phyloP scores from a whole-genome alignment of 805 yeast species.

The Yamadazyma ubonensis region DNA sequence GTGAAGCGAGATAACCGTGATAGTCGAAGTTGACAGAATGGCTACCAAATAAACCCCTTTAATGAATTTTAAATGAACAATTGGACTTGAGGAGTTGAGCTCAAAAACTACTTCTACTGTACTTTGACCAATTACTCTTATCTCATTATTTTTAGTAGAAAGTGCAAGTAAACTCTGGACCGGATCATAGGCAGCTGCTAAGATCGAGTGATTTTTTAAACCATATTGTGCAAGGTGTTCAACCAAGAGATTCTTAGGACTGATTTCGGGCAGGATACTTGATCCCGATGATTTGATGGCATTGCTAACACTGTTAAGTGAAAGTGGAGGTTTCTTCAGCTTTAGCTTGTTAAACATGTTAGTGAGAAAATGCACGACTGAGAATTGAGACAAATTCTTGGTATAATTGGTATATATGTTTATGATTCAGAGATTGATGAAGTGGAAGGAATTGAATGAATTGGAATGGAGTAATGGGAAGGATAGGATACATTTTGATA shows the following conservation, averaged over 20 bases:
- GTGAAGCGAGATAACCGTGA: slow-evolving; percentile 70
- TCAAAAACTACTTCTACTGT: slow-evolving; percentile 70
- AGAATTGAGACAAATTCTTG: neutral
- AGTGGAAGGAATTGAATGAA: no score
- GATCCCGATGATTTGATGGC: slow-evolving; percentile 35
- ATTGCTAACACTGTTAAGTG: slow-evolving; percentile 41
- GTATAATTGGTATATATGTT: no score
- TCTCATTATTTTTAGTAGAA: slow-evolving; percentile 65
- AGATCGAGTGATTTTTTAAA: slow-evolving; percentile 55
- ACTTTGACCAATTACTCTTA: slow-evolving; percentile 82
- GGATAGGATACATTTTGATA: neutral
- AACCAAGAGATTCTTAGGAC: slow-evolving; percentile 28
- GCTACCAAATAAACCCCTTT: slow-evolving; percentile 82
- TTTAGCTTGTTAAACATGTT: slow-evolving; percentile 38
- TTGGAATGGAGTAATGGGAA: no score
- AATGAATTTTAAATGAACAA: slow-evolving; percentile 61
- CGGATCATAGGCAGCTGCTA: slow-evolving; percentile 78
- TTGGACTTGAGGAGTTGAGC: slow-evolving; percentile 48
- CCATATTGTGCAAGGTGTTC: slow-evolving; percentile 35
- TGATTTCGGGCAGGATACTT: slow-evolving; percentile 35
- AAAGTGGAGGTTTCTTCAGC: slow-evolving; percentile 42
- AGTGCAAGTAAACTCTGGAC: slow-evolving; percentile 83
- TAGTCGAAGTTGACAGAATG: slow-evolving; percentile 52
- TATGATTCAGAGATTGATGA: no score
- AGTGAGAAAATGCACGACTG: slow-evolving; percentile 1